Base-by-base conservation (phyloP, 345 rosid species). In the Corchorus olitorius region DNA sequence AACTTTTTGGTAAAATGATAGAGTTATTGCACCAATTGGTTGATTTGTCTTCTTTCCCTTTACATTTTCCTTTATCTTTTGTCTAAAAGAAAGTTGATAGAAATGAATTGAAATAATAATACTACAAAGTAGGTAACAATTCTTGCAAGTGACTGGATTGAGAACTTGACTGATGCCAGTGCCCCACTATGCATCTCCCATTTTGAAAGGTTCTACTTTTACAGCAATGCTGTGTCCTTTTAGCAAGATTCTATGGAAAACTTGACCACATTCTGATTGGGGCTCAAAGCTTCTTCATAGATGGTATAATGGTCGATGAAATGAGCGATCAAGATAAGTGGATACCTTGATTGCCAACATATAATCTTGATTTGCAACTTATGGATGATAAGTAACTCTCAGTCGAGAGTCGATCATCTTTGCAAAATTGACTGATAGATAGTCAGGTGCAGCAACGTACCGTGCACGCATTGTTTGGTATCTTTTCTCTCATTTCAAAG, bases 111-210 rank as follows among this genome's bases (percentile, higher is more conserved):
- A 46, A 27, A 52, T 34, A 27, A 52, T 34, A 55, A n/a, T 33
- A 55, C 48, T 16, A 16, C 16, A 56, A 45, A 73, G 19, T 49
- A 49, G 55, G 73, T 49, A 49, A 50, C 11, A 10, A 20, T 69
- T 69, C 20, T 49, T 46, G 58, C 69, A 13, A 59, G 52, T 61
- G 68, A 46, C 19, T 74, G 68, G 76, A 45, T 61, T n/a, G 34
- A 62, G 13, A 74, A 17, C 46, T 52, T 34, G 48, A 27, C 16
- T 63, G 46, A 62, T 33, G 61, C 76, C 43, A 48, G 6, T 43
- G 76, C 65, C 66, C 45, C 76, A 61, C 58, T 3, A 15, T 48
- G 68, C 20, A 19, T 73, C 43, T 74, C 61, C 70, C 77, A 74
- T 13, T 22, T 46, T 62, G 70, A 62, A 62, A 59, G 52, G 45